These are phyloP conservation scores for Halophytophthora batemanensis DNA, from an alignment of 352 stramenopile genomes.

Conservation along the genomic window DNA sequence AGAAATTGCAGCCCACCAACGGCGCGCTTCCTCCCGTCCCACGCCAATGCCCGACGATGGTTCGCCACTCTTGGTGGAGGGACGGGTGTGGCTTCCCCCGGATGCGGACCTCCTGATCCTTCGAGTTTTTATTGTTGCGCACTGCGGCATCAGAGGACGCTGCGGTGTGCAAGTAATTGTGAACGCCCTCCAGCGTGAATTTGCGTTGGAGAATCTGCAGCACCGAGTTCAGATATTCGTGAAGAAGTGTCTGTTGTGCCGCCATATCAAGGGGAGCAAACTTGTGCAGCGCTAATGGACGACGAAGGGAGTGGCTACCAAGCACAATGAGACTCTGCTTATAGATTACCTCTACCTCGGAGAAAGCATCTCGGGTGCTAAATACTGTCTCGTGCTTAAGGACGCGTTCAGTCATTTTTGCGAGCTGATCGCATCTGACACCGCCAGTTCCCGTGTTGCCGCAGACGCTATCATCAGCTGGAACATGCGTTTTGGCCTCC, in stretches of 20 bases:
- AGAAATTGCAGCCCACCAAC: too few species aligned
- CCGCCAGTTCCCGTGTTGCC: constrained; percentile 3
- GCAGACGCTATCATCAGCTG: constrained; percentile 9
- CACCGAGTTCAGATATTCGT: constrained; percentile 4
- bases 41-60: too few species aligned
- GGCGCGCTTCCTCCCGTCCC: too few species aligned
- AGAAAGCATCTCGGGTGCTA: background rate
- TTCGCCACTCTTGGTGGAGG: too few species aligned
- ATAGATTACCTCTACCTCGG: constrained; percentile 8
- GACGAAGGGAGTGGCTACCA: background rate
- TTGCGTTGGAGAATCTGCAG: background rate
- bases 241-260: constrained; percentile 10
- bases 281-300: constrained; percentile 10
- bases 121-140: constrained; percentile 5
- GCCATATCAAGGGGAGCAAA: constrained; percentile 14
- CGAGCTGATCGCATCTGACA: constrained; percentile 13
- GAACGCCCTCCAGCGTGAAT: background rate
- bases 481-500: constrained; percentile 17
- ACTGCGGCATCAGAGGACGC: constrained; percentile 5
- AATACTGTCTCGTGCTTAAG: constrained; percentile 14
- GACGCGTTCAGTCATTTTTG: constrained; percentile 10
- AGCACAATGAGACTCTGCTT: constrained; percentile 5
- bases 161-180: constrained; percentile 3
- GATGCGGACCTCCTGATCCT: too few species aligned
- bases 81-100: too few species aligned